phyloP scores from a whole-genome alignment of 345 rosid genomes.

The Theobroma cacao region DNA sequence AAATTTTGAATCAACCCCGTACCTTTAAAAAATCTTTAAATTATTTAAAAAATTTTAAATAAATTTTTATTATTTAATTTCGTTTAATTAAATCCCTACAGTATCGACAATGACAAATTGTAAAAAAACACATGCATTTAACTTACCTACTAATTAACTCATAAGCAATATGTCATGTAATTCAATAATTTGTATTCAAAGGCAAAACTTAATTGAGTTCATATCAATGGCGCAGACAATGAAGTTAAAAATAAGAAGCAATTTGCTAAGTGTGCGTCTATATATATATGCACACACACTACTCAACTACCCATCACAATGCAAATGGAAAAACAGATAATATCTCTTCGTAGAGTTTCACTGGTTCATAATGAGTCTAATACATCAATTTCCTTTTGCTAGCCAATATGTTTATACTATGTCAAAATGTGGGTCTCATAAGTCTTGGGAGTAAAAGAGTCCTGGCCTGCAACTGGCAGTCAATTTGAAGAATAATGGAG shows the following conservation, averaged over 20 bases:
- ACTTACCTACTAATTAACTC: background rate
- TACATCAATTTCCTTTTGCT: background rate
- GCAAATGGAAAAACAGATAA: background rate
- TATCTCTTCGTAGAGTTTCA: background rate
- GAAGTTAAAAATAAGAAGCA: background rate
- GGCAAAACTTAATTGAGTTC: background rate
- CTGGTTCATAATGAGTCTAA: background rate
- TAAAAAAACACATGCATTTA: too few species aligned
- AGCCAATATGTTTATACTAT: background rate
- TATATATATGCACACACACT: too few species aligned
- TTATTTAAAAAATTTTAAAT: too few species aligned
- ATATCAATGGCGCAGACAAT: too few species aligned
- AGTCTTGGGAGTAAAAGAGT: background rate
- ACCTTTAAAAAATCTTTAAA: too few species aligned
- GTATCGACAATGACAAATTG: too few species aligned
- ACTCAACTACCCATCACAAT: background rate
- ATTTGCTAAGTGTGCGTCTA: too few species aligned
- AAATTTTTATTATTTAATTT: too few species aligned
- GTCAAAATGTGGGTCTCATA: background rate
- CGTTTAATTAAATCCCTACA: too few species aligned
- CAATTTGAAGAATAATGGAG: background rate
- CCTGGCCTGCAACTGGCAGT: background rate
- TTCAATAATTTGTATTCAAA: background rate
- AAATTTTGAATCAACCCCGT: too few species aligned
- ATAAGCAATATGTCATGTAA: background rate